Conservation (phyloP, 192 early-diverging fungal genomes). For the Coemansia biformis region DNA sequence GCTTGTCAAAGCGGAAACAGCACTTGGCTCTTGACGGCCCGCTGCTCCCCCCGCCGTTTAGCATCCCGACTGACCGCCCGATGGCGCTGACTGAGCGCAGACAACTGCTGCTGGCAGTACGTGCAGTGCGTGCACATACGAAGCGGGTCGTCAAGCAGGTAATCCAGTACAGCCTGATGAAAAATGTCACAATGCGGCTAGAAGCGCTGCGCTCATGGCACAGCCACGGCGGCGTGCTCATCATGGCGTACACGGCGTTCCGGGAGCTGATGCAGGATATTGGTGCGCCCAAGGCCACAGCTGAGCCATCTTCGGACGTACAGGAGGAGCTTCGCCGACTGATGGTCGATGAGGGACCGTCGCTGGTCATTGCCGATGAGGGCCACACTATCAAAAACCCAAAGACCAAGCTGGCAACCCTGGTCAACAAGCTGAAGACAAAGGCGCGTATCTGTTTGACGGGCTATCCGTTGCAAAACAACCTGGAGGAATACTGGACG, state of each 20-base stretch:
- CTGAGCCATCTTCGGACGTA: not conserved
- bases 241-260: slow-evolving; percentile 63
- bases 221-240: slow-evolving; percentile 59
- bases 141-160: slow-evolving; percentile 38
- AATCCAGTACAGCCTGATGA: slow-evolving; percentile 39
- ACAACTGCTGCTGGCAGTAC: slow-evolving; percentile 3
- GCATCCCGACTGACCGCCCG: not conserved
- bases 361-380: slow-evolving; percentile 75
- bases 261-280: slow-evolving; percentile 38
- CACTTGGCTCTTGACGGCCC: slow-evolving; percentile 12
- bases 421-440: slow-evolving; percentile 47
- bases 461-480: slow-evolving; percentile 82
- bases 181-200: slow-evolving; percentile 12
- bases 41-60: slow-evolving; percentile 8
- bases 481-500: slow-evolving; percentile 70
- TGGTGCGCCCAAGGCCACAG: not conserved
- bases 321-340: slow-evolving; percentile 15
- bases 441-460: slow-evolving; percentile 67
- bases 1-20: slow-evolving; percentile 1
- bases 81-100: not conserved
- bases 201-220: slow-evolving; percentile 53
- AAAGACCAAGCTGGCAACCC: slow-evolving; percentile 16
- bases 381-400: slow-evolving; percentile 70
- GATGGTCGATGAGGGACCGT: slow-evolving; percentile 61
- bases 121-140: slow-evolving; percentile 7